phyloP scores from a whole-genome alignment of 495 filamentous ascomycete species.

The Neurospora cerealis region DNA sequence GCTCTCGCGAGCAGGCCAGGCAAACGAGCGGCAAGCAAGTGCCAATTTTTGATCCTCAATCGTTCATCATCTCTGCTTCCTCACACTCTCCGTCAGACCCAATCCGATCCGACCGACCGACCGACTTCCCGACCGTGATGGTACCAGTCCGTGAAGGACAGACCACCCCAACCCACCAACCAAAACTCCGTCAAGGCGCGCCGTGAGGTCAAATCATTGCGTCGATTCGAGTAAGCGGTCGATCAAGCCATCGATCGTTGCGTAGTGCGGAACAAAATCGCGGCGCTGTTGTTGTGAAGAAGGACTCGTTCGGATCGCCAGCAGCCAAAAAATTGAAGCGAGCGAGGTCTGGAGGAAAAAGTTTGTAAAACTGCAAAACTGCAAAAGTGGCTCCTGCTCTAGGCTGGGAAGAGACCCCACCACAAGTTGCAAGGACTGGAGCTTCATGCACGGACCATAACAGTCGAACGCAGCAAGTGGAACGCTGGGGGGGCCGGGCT shows the following conservation, averaged over 20 bases:
- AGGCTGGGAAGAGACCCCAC: background rate
- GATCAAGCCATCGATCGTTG: background rate
- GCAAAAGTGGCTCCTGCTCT: background rate
- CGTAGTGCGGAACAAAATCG: background rate
- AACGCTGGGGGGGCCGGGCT: background rate
- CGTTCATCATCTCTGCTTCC: background rate
- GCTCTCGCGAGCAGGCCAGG: background rate
- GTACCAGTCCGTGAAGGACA: background rate
- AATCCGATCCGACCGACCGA: background rate
- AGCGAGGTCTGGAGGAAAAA: background rate
- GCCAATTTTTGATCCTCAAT: background rate
- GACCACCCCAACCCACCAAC: background rate
- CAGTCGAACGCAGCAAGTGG: background rate
- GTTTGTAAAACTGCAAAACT: background rate
- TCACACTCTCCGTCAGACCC: background rate
- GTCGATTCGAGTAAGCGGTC: background rate
- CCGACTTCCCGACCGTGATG: background rate
- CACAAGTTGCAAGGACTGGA: background rate
- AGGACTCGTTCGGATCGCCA: background rate
- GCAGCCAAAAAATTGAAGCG: background rate
- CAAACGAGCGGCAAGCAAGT: background rate
- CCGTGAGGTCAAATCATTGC: background rate
- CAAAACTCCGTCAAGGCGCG: background rate
- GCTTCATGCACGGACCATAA: background rate
- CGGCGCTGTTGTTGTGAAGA: background rate